phyloP scores from a whole-genome alignment of 1,284 basidiomycete genomes.

The Leccinum ambiguum region DNA sequence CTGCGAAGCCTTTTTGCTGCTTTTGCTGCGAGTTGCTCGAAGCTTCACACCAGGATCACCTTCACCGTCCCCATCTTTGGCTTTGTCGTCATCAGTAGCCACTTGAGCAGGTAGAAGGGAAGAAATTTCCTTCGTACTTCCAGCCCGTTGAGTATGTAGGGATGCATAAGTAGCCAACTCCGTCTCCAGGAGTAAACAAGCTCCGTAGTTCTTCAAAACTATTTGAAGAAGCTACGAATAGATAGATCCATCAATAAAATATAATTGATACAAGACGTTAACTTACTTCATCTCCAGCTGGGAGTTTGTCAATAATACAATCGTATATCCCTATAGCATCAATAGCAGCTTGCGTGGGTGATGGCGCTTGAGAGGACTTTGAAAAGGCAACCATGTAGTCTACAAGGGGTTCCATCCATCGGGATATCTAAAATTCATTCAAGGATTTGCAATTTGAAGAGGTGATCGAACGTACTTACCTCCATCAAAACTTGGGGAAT shows the following conservation, averaged over 20 bases:
- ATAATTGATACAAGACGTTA: no score
- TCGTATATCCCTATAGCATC: no score
- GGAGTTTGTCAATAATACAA: no score
- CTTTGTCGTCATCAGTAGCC: not conserved
- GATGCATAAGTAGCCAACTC: not conserved
- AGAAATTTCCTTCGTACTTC: slow-evolving; percentile 1
- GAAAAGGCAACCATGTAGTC: no score
- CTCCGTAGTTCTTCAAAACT: slow-evolving; percentile 4
- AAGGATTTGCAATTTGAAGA: no score
- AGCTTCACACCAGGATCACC: no score
- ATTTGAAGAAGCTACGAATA: slow-evolving; percentile 1
- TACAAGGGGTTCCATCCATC: no score
- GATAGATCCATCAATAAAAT: no score
- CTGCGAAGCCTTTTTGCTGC: not conserved
- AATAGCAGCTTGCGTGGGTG: no score
- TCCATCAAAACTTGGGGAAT: no score
- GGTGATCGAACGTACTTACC: no score
- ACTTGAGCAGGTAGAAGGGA: not conserved
- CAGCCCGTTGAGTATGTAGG: slow-evolving; percentile 1
- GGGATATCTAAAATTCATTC: no score
- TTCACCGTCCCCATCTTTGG: not conserved
- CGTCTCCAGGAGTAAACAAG: not conserved
- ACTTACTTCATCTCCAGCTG: not conserved
- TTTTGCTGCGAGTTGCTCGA: not conserved
- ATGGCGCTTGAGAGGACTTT: not conserved